Evolutionary conservation across 2,329 filamentous ascomycete species (phyloP).

Genomic region (Pseudogymnoascus sp.): DNA sequence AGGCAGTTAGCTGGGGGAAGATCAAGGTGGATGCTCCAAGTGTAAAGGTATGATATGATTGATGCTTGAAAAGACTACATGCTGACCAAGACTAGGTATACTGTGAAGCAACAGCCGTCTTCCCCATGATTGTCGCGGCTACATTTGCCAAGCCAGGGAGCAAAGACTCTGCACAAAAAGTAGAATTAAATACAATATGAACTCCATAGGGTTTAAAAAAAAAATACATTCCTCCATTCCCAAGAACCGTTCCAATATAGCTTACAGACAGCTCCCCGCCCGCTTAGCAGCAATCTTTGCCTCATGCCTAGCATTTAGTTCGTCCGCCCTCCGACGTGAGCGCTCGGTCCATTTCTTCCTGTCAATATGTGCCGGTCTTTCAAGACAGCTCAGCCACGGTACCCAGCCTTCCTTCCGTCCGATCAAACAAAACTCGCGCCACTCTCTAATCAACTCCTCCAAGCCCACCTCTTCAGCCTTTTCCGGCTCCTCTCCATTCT

Average conservation of each 20-base stretch:
- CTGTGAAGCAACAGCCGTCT: conserved; percentile 55
- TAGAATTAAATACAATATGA: conserved; percentile 9
- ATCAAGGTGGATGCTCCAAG: conserved; percentile 82
- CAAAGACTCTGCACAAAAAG: neutral
- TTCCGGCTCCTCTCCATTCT: neutral
- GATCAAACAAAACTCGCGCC: neutral
- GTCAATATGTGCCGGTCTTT: neutral
- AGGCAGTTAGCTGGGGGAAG: conserved; percentile 98
- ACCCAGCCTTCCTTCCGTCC: neutral
- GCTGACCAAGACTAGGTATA: conserved; percentile 41
- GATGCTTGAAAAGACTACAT: neutral
- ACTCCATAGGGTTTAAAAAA: neutral
- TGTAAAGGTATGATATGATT: conserved; percentile 63
- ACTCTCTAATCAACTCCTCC: neutral
- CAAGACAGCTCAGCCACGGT: neutral
- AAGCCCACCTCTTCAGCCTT: neutral
- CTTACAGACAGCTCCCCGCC: neutral
- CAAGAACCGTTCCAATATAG: neutral
- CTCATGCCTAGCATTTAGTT: neutral
- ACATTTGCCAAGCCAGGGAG: conserved; percentile 47
- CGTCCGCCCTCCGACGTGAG: neutral
- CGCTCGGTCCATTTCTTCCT: neutral
- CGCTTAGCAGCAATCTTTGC: neutral
- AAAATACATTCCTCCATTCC: neutral
- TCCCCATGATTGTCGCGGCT: conserved; percentile 58